Evolutionary conservation across 2,329 filamentous ascomycete genomes (phyloP), one percentile per base, ranked within the genome.

Genomic region (Monosporascus sp.): DNA sequence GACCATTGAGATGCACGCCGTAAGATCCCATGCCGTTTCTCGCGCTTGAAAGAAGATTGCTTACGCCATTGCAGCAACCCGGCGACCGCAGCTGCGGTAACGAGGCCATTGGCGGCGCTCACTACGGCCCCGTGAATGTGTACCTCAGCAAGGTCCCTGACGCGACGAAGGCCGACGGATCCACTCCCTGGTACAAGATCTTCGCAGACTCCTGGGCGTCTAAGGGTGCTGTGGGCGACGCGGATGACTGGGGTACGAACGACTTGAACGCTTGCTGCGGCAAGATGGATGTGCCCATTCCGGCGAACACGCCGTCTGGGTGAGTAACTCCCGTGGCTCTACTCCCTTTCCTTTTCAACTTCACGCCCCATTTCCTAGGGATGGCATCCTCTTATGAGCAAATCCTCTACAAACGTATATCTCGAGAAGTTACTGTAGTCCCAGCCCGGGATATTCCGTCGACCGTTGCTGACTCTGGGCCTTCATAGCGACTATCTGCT

Each of bases 91-190:
- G 58, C 31, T 81, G 77, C 60, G 57, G 59, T 20, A 71, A 68
- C 46, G 72, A 79, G 56, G 79, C 78, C 22, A 79, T 82, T 50
- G 79, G 79, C 31, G 78, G 79, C 37, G 72, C 73, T 41, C 79
- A 82, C 65, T 79, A 75, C 59, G 78, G 78, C 9, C 78, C 79
- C 1, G 76, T 81, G 37, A 72, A 78, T 48, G 70, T 78, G 1
- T 81, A 81, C 63, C 69, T 80, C 52, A 72, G 72, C 62, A 74
- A 77, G 57, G 78, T 82, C 20, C 55, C 67, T 25, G 72, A 81
- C 60, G 73, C 79, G 4, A 63, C 70, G 35, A 72, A 68, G 0
- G 75, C 77, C 47, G 69, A 72, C 53, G 73, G 73, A 11, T 67
- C 69, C 1, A 62, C 68, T 3, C 63, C 67, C 4, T 81, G 75